These are phyloP conservation scores for Flaveria floridana DNA, from an alignment of 140 eudicot genomes.

Conservation along the genomic window DNA sequence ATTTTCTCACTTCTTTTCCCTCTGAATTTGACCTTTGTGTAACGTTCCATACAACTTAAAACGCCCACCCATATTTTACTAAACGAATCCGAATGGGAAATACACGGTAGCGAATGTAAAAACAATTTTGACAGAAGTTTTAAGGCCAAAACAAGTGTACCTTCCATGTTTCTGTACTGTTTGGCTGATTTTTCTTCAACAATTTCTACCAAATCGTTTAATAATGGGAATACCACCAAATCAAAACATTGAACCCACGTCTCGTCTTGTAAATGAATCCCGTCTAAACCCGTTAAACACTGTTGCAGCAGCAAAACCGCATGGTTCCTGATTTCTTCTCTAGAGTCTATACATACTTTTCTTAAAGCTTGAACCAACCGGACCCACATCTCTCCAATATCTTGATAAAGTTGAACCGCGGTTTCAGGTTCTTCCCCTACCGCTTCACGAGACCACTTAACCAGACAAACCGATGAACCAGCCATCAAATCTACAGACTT, in stretches of 20 bases:
- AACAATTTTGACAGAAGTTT: constrained; percentile 55
- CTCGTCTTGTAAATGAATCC: constrained; percentile 41
- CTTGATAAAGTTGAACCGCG: constrained; percentile 44
- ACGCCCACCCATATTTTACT: constrained; percentile 55
- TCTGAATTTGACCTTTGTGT: constrained; percentile 52
- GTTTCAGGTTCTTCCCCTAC: constrained; percentile 43
- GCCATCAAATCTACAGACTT: constrained; percentile 61
- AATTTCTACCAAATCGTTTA: constrained; percentile 43
- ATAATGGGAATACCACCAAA: constrained; percentile 47
- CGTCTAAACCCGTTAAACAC: constrained; percentile 55
- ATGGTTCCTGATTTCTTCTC: constrained; percentile 65
- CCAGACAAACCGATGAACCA: constrained; percentile 49
- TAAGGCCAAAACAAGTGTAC: constrained; percentile 45
- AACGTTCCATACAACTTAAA: constrained; percentile 47
- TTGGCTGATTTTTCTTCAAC: constrained; percentile 47
- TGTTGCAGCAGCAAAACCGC: constrained; percentile 51
- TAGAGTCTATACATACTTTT: constrained; percentile 52
- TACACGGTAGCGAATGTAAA: constrained; percentile 45
- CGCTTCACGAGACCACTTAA: constrained; percentile 50
- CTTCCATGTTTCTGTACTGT: constrained; percentile 58
- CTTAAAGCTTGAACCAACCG: constrained; percentile 53
- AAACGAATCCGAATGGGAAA: constrained; percentile 37
- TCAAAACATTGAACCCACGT: constrained; percentile 66
- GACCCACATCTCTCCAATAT: constrained; percentile 70
- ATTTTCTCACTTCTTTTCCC: constrained; percentile 62